phyloP scores from a whole-genome alignment of 2,329 filamentous ascomycete species.

The Exophiala viscosa region DNA sequence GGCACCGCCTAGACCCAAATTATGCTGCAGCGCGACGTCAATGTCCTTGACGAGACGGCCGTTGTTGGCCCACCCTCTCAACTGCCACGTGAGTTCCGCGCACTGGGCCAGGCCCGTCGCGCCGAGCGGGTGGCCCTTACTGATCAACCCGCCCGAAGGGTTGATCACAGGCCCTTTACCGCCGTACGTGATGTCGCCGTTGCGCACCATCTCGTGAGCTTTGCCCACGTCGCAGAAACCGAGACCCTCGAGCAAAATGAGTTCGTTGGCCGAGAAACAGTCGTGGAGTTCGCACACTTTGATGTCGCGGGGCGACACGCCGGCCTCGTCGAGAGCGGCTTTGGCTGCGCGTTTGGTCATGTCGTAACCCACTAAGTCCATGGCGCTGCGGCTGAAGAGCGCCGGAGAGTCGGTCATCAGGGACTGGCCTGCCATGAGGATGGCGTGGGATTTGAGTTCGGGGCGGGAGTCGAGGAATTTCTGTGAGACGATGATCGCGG shows the following conservation, averaged over 20 bases:
- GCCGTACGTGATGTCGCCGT: slow-evolving; percentile 88
- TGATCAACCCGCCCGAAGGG: slow-evolving; percentile 89
- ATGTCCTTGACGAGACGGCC: slow-evolving; percentile 63
- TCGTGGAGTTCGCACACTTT: slow-evolving; percentile 92
- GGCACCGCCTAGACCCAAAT: slow-evolving; percentile 85
- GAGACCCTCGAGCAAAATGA: slow-evolving; percentile 82
- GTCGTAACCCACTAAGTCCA: slow-evolving; percentile 84
- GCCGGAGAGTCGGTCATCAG: slow-evolving; percentile 76
- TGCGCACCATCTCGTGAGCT: slow-evolving; percentile 84
- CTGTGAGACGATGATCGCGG: slow-evolving; percentile 84
- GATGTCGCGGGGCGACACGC: slow-evolving; percentile 62
- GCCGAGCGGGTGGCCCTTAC: slow-evolving; percentile 90
- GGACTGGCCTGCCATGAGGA: slow-evolving; percentile 82
- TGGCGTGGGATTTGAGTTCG: slow-evolving; percentile 73
- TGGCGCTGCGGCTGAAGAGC: slow-evolving; percentile 73
- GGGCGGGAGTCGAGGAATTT: slow-evolving; percentile 84
- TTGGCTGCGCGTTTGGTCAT: slow-evolving; percentile 73
- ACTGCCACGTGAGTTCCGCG: slow-evolving; percentile 93
- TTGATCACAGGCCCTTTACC: slow-evolving; percentile 72
- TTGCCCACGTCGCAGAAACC: slow-evolving; percentile 74
- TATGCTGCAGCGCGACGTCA: slow-evolving; percentile 78
- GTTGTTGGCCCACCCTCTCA: slow-evolving; percentile 95
- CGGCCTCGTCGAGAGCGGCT: slow-evolving; percentile 70
- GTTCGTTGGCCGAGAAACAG: slow-evolving; percentile 93
- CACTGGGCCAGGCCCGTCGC: slow-evolving; percentile 92